Base-by-base conservation (phyloP, 305 asterid genomes). In the Fraxinus paxiana region DNA sequence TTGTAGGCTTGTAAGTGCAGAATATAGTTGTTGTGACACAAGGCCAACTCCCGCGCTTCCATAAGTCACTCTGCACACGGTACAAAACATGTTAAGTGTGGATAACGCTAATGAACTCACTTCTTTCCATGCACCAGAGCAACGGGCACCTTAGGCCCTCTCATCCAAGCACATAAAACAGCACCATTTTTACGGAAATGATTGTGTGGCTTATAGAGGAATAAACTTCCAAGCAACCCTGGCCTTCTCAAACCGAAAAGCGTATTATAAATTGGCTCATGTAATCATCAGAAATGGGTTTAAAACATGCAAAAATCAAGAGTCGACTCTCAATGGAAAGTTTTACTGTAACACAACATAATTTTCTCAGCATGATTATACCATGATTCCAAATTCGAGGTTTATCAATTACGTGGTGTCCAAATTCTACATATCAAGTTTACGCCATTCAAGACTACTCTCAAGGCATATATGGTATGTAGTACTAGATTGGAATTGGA, bases 1-100 rank as follows among this genome's bases (percentile, higher is more conserved):
- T 76, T 95, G 99, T 73, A 95, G 92, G 85, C 92, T 87, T 28
- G 98, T 95, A 37, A 95, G 91, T 4, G 94, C 87, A 10, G 98
- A 88, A 80, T 95, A 91, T 48, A 95, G 90, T 77, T 90, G 94
- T 73, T 91, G 91, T 3, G 98, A 91, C 76, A 95, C 98, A 0
- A 87, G 86, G 3, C 99, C 98, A 38, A 93, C 92, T n/a, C 96
- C 97, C 69, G 86, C 88, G 12, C 71, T 81, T 83, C 97, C 97
- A 56, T 90, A 95, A 26, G 86, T 88, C 79, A 90, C 91, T 92
- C 99, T 95, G 87, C 86, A 86, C 2, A 59, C 1, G 8, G 28
- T 1, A 13, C 75, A 17, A 69, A 0, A 73, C 63, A 51, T 7
- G 73, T 63, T 33, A 0, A 8, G 72, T 24, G 13, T 20, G 37